phyloP scores from a whole-genome alignment of 176 grass and related monocot species.

The Carex cristatella region DNA sequence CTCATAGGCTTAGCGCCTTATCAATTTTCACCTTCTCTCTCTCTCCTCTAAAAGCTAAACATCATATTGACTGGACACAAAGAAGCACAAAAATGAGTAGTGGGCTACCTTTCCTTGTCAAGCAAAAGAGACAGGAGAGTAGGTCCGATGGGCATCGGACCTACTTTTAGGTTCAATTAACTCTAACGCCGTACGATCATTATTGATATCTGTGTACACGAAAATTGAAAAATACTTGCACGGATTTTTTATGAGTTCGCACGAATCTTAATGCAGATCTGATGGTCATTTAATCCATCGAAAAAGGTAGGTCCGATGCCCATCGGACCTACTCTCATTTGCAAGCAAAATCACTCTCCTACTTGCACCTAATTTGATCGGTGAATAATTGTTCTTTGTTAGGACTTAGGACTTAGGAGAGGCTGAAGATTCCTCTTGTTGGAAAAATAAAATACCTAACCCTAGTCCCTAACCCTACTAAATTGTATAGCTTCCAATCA shows the following conservation, averaged over 20 bases:
- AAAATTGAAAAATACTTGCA: too few relatives aligned
- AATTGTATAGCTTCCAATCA: not conserved
- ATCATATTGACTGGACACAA: not conserved
- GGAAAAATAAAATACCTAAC: not conserved
- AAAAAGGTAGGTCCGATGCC: too few relatives aligned
- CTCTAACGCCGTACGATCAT: too few relatives aligned
- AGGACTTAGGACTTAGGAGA: not conserved
- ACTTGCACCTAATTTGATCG: conserved; percentile 1
- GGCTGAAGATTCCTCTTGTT: not conserved
- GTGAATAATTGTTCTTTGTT: not conserved
- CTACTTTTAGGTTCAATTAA: too few relatives aligned
- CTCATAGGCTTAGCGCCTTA: not conserved
- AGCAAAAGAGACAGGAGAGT: not conserved
- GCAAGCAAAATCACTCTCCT: conserved; percentile 1
- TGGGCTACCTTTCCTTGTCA: not conserved
- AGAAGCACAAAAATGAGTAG: not conserved
- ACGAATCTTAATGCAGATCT: too few relatives aligned
- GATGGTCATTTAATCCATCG: too few relatives aligned
- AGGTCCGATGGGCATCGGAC: too few relatives aligned
- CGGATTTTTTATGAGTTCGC: too few relatives aligned
- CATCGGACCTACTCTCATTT: too few relatives aligned
- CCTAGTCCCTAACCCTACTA: not conserved
- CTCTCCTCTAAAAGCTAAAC: not conserved
- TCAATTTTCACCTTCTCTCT: not conserved
- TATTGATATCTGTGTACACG: too few relatives aligned